Evolutionary conservation across 2,329 filamentous ascomycete genomes (phyloP), one percentile per base, ranked within the genome.

Genomic region (Huntiella decipiens): DNA sequence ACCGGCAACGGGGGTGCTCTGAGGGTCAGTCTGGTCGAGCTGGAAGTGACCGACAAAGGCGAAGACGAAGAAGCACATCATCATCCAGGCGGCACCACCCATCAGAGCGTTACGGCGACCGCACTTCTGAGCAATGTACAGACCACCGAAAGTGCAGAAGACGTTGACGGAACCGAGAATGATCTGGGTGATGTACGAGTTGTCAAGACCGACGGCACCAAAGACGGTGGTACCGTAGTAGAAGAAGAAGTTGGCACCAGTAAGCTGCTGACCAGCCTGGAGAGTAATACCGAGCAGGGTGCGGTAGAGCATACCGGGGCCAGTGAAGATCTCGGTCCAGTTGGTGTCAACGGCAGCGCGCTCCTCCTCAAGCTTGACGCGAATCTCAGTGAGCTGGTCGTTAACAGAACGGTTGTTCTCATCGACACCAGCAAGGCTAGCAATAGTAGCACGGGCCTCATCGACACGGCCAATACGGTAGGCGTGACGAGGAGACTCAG

Each of bases 81-180:
- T 68, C 66, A 73, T 73, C 70, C 74, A 78, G 3, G 71, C 61
- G 1, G 73, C 77, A 32, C 78, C 79, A 1, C 63, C 57, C 52
- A 82, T 78, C 3, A 83, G 64, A 2, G 72, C 71, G 45, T 68
- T 69, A 28, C 79, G 70, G 31, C 78, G 72, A 39, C 79, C 77
- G 38, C 72, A 73, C 46, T 74, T 70, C 56, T 80, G 73, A 10
- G 82, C 71, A 19, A 82, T 62, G 52, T 71, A 80, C 32, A 83
- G 63, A 42, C 76, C 77, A 34, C 62, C 68, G 50, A 82, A 71
- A 2, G 79, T 82, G 55, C 71, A 76, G 44, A 64, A 66, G 2
- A 80, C 75, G 54, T 83, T 83, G 54, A 83, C 77, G 0, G 68
- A 73, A 7, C 70, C 70, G 15, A 81, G 67, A 50, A 82, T 78